Conservation (phyloP, 441 rosid genomes). For the Raphanus hybrid region DNA sequence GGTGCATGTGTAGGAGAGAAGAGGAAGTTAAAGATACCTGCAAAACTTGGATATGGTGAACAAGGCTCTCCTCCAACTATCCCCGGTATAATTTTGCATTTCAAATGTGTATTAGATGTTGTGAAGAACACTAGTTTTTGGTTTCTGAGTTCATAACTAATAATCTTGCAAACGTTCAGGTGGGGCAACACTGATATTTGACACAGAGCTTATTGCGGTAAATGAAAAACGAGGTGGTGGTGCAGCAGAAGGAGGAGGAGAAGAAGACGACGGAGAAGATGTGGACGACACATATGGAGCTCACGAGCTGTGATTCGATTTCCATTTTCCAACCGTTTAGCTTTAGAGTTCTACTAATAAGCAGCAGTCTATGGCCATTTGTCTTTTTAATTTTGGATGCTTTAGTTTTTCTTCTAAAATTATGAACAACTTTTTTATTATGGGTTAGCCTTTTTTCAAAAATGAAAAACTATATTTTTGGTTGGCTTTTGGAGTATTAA, state of each 20-base stretch:
- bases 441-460: not conserved
- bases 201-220: slow-evolving; percentile 82
- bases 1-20: slow-evolving; percentile 90
- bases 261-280: slow-evolving; percentile 18
- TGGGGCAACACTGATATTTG: slow-evolving; percentile 88
- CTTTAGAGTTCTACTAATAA: slow-evolving; percentile 9
- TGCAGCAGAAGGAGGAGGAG: slow-evolving; percentile 41
- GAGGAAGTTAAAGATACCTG: slow-evolving; percentile 87
- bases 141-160: not conserved
- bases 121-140: not conserved
- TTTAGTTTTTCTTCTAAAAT: slow-evolving; percentile 4
- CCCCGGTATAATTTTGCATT: slow-evolving; percentile 57
- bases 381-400: not conserved
- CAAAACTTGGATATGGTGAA: slow-evolving; percentile 87
- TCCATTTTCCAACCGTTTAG: slow-evolving; percentile 1
- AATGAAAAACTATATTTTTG: not conserved
- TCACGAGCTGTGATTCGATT: slow-evolving; percentile 54
- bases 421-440: slow-evolving; percentile 39
- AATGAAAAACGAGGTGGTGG: slow-evolving; percentile 63
- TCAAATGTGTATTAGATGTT: not conserved
- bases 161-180: slow-evolving; percentile 53
- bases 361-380: slow-evolving; percentile 43
- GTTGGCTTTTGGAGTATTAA: not conserved
- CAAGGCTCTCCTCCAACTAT: slow-evolving; percentile 93
- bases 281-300: slow-evolving; percentile 29